A percentile compares a stretch with the other conserved stretches of the same genome.
Conservation (phyloP, 2,329 filamentous ascomycete genomes). For the Microcera coccophila region DNA sequence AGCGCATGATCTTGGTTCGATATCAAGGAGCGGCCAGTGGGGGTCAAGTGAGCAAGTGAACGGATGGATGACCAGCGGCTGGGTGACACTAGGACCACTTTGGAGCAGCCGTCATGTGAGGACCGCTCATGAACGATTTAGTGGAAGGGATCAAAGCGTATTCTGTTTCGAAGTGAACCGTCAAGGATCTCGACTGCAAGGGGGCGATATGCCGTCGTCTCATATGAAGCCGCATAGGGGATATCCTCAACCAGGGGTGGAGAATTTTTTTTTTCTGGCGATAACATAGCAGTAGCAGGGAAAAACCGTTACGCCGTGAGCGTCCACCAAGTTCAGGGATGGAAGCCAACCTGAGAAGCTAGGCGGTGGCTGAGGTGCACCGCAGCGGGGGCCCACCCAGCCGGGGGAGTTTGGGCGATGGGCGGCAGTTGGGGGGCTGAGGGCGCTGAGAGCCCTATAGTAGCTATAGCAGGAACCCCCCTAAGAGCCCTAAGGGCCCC, state of each 20-base stretch:
- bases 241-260: conserved; percentile 2
- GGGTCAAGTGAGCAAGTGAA: neutral
- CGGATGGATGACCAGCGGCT: too few species aligned
- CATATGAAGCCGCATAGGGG: neutral
- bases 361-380: conserved; percentile 1
- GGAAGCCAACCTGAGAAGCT: too few species aligned
- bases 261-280: conserved; percentile 3
- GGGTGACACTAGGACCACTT: neutral
- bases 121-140: neutral
- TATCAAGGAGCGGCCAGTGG: neutral
- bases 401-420: conserved; percentile 4
- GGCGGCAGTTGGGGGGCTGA: neutral
- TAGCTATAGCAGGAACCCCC: neutral
- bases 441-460: neutral
- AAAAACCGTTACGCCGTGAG: conserved; percentile 14
- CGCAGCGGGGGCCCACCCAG: conserved; percentile 6
- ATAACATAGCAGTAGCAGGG: conserved; percentile 2
- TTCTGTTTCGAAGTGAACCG: neutral
- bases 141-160: neutral
- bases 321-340: too few species aligned
- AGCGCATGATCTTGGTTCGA: conserved; percentile 16
- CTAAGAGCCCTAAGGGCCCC: too few species aligned
- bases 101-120: neutral
- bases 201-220: neutral
- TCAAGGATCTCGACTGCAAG: conserved; percentile 3